These are phyloP conservation scores for Harringtonia aguacate DNA, from an alignment of 2,329 filamentous ascomycete genomes.

Conservation along the genomic window DNA sequence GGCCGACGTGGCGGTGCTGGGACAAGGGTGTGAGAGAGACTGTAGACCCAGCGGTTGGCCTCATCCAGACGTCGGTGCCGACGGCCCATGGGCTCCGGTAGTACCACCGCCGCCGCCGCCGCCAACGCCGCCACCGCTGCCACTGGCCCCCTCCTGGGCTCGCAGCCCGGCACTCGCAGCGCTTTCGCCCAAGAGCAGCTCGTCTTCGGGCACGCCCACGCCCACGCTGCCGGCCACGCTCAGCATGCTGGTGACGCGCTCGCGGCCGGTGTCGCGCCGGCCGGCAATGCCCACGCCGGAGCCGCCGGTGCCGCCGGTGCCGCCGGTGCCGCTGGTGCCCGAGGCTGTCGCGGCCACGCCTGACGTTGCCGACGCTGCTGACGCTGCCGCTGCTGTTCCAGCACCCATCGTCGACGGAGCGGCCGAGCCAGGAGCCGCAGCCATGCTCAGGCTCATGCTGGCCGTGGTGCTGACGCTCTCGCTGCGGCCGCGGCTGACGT, in stretches of 20 bases:
- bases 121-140: too few species aligned
- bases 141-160: slow-evolving; percentile 1
- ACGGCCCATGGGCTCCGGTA: too few species aligned
- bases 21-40: too few species aligned
- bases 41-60: too few species aligned
- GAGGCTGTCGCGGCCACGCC: slow-evolving; percentile 14
- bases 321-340: slow-evolving; percentile 14
- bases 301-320: slow-evolving; percentile 11
- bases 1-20: too few species aligned
- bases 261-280: slow-evolving; percentile 30
- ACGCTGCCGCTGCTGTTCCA: slow-evolving; percentile 15
- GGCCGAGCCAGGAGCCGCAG: slow-evolving; percentile 11
- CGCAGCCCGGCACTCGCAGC: slow-evolving; percentile 37
- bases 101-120: too few species aligned
- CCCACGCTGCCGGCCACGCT: slow-evolving; percentile 34
- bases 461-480: slow-evolving; percentile 43
- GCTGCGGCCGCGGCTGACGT: slow-evolving; percentile 32
- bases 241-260: slow-evolving; percentile 33
- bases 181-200: slow-evolving; percentile 51
- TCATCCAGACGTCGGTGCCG: too few species aligned
- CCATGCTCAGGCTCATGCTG: slow-evolving; percentile 28
- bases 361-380: slow-evolving; percentile 18
- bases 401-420: slow-evolving; percentile 8
- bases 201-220: slow-evolving; percentile 48
- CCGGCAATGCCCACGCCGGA: slow-evolving; percentile 34